These are phyloP conservation scores for Handroanthus guayacan DNA, from an alignment of 257 asterid genomes.

Conservation along the genomic window DNA sequence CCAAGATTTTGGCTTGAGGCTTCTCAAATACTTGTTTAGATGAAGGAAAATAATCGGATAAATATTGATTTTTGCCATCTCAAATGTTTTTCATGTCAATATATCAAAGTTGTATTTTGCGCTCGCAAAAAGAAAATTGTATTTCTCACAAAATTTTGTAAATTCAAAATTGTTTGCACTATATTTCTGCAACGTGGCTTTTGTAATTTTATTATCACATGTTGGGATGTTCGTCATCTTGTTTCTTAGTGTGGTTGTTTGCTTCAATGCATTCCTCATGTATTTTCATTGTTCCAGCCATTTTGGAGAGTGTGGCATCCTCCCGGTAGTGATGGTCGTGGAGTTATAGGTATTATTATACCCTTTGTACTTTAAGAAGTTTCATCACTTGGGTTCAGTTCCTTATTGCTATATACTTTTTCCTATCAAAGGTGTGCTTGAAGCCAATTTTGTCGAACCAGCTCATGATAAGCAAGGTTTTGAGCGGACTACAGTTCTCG, in stretches of 20 bases:
- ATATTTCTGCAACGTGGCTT: conserved; percentile 10
- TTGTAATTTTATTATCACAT: conserved; percentile 1
- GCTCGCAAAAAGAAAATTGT: neutral
- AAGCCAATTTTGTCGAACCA: conserved; percentile 98
- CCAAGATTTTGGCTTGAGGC: neutral
- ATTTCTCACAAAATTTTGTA: neutral
- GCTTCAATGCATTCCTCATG: conserved; percentile 24
- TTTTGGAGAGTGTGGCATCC: conserved; percentile 99
- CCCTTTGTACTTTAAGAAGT: conserved; percentile 14
- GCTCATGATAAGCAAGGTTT: conserved; percentile 99
- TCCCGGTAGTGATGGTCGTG: conserved; percentile 99
- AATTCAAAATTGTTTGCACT: conserved; percentile 11
- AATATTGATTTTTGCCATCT: no score
- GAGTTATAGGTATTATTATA: conserved; percentile 84
- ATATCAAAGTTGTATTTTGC: neutral
- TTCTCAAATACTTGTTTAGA: no score
- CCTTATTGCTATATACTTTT: conserved; percentile 28
- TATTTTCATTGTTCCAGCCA: conserved; percentile 62
- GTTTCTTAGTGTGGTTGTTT: conserved; percentile 21
- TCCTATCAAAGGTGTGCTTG: conserved; percentile 72
- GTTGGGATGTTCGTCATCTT: neutral
- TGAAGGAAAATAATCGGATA: no score
- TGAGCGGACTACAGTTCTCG: conserved; percentile 89
- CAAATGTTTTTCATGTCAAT: no score
- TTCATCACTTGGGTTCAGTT: conserved; percentile 35